These are phyloP conservation scores for Solanum lycopersicoides DNA, from an alignment of 257 asterid species.

Conservation along the genomic window DNA sequence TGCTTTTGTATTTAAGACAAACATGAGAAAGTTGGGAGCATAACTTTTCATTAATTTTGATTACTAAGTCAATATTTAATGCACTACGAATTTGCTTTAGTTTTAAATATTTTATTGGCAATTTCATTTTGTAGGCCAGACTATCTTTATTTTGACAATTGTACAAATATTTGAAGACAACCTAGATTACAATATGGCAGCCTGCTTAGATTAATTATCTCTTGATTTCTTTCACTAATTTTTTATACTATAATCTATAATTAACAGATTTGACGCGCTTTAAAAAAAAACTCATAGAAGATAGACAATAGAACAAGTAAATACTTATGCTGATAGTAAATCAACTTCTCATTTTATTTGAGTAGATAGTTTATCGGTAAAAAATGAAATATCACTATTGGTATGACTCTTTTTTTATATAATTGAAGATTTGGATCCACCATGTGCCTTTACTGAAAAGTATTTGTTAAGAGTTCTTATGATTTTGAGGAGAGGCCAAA, in stretches of 20 bases:
- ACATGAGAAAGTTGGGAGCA: conserved; percentile 16
- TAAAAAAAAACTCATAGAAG: fast-evolving
- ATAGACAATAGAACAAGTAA: neutral
- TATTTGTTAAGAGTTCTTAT: neutral
- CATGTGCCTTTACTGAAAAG: conserved; percentile 4
- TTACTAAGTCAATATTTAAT: neutral
- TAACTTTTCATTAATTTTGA: neutral
- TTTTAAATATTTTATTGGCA: neutral
- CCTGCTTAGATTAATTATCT: neutral
- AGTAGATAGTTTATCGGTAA: neutral
- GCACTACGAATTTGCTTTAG: neutral
- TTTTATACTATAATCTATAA: neutral
- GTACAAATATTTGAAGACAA: neutral
- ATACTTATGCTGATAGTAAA: neutral
- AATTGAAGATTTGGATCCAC: neutral
- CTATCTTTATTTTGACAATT: no score
- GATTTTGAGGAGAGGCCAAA: neutral
- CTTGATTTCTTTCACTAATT: neutral
- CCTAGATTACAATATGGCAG: neutral
- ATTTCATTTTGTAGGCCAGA: neutral
- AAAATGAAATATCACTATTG: neutral
- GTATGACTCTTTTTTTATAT: neutral
- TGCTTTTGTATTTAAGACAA: conserved; percentile 3
- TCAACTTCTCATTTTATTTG: neutral
- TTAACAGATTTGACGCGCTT: neutral